Base-by-base conservation (phyloP, 768 basidiomycete species). In the Kwoniella sp. region DNA sequence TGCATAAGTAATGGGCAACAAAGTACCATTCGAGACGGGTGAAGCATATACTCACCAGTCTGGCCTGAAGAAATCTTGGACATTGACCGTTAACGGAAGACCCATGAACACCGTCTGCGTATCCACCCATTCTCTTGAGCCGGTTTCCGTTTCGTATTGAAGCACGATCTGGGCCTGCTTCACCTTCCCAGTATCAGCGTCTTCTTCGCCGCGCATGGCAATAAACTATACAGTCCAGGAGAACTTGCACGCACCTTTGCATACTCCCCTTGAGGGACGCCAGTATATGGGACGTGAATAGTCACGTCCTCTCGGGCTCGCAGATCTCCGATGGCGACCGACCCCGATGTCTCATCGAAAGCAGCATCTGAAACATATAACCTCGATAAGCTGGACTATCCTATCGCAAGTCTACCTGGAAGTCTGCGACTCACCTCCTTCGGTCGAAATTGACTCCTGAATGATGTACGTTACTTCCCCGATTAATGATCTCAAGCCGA, bases 41-140 rank as follows among this genome's bases (percentile, higher is more conserved):
- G 26, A 62, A 63, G n/a, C n/a, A 57, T 52, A 34, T 5, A 51
- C 84, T 50, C 38, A 93, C 95, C 87, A 88, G 61, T 86, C 84
- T 28, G 89, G 89, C 23, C 95, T 87, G 84, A 98, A 97, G 81
- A 92, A 94, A 78, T 99, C 96, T 81, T 97, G 91, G 0, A 98
- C 95, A 63, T 94, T 96, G 63, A 97, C 90, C 2, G 90, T 87
- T 50, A 99, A 84, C 0, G 95, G 94, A 2, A 97, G 83, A 0
- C 89, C 85, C 7, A 89, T 87, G 15, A 85, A 83, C 3, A 78
- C 55, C 26, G 17, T 66, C 58, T 71, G 68, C 11, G 54, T 63
- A 45, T 73, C 70, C 26, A 68, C 65, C 34, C 60, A 74, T 28
- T 48, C 54, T 58, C 70, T 54, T 0, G 53, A 9, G 0, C 61